Conservation (phyloP, 1,284 basidiomycete genomes). For the Mycena citricolor region DNA sequence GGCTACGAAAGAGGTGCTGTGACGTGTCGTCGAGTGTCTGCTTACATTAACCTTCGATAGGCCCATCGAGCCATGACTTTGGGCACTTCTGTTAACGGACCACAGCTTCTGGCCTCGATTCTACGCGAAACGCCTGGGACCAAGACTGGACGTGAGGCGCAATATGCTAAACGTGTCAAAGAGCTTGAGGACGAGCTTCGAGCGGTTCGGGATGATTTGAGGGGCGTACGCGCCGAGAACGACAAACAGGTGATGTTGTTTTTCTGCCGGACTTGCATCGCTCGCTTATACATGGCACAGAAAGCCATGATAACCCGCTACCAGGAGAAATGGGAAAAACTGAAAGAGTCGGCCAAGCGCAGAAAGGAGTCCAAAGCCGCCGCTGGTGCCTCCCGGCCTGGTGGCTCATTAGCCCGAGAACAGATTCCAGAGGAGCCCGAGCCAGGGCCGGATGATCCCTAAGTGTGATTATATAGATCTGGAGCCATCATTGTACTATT, state of each 20-base stretch:
- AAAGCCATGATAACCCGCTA: conserved; percentile 82
- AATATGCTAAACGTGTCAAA: conserved; percentile 63
- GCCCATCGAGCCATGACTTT: conserved; percentile 77
- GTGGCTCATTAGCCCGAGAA: conserved; percentile 41
- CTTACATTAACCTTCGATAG: conserved; percentile 37
- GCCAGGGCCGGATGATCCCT: conserved; percentile 51
- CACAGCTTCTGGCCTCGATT: conserved; percentile 55
- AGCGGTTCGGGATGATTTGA: too few relatives aligned
- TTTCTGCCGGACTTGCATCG: not conserved
- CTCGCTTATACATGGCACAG: conserved; percentile 41
- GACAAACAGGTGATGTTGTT: conserved; percentile 68
- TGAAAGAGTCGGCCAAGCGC: conserved; percentile 81
- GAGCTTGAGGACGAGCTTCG: conserved; percentile 82
- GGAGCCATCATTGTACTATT: too few relatives aligned
- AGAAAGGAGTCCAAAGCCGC: conserved; percentile 84
- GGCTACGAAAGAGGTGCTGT: conserved; percentile 75
- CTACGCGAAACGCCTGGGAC: conserved; percentile 41
- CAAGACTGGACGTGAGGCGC: conserved; percentile 44
- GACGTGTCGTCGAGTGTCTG: conserved; percentile 10
- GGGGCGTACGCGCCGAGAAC: conserved; percentile 60
- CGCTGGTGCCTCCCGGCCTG: conserved; percentile 36
- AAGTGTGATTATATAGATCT: too few relatives aligned
- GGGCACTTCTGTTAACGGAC: conserved; percentile 57
- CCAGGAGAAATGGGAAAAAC: conserved; percentile 83
- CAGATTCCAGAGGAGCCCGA: conserved; percentile 79